phyloP scores from a whole-genome alignment of 169 alveolate species.

The Neospora caninum region DNA sequence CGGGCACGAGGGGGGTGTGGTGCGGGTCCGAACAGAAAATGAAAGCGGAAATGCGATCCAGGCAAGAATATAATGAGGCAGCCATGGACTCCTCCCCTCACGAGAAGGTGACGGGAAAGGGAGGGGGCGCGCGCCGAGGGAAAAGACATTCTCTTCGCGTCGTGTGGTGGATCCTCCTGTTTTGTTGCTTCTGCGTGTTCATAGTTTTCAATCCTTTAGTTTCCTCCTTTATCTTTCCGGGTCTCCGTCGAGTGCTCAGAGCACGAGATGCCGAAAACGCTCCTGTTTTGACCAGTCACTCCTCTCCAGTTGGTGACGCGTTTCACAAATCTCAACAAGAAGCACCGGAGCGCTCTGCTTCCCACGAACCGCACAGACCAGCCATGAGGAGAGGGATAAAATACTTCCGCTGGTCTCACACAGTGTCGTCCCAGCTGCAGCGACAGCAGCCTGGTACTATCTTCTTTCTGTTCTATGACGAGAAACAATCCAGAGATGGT shows the following conservation, averaged over 20 bases:
- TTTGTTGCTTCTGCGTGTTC: constrained; percentile 21
- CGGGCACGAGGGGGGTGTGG: background rate
- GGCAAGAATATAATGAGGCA: background rate
- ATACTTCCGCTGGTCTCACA: constrained; percentile 22
- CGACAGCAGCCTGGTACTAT: background rate
- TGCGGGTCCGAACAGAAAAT: background rate
- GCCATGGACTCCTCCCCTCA: background rate
- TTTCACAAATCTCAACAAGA: constrained; percentile 6
- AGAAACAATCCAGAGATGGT: background rate
- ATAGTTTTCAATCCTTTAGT: constrained; percentile 1
- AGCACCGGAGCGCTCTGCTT: background rate
- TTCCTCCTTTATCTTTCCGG: background rate
- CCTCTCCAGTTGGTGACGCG: background rate
- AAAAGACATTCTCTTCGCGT: background rate
- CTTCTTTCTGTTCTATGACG: constrained; percentile 30
- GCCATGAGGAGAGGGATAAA: background rate
- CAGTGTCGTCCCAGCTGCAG: background rate
- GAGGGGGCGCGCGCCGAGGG: background rate
- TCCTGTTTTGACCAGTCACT: background rate
- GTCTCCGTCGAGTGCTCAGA: background rate
- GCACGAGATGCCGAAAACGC: background rate
- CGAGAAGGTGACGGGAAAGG: background rate
- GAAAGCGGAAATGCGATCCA: background rate
- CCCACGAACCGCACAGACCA: background rate
- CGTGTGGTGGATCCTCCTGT: constrained; percentile 27